phyloP scores from a whole-genome alignment of 2,329 filamentous ascomycete species.

The Verticillium klebahnii region DNA sequence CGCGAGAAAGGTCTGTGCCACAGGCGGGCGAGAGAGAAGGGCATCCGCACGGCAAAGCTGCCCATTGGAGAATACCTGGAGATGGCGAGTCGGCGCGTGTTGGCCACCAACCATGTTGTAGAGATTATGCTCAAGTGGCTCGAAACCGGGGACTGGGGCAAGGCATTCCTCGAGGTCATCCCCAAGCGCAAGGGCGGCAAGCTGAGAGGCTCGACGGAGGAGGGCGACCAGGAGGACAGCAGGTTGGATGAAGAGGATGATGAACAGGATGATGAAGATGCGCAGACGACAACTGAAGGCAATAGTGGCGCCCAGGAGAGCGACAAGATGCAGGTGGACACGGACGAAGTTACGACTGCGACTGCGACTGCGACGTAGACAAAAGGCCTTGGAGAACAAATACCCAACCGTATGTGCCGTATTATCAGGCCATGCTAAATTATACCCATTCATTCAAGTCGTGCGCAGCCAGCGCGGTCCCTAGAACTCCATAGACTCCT shows the following conservation, averaged over 20 bases:
- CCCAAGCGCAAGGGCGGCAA: slow-evolving; percentile 83
- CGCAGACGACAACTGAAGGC: not conserved
- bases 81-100: slow-evolving; percentile 79
- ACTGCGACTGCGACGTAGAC: not conserved
- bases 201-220: slow-evolving; percentile 41
- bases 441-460: slow-evolving; percentile 10
- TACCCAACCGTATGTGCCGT: not conserved
- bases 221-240: slow-evolving; percentile 17
- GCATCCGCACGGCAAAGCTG: slow-evolving; percentile 82
- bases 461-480: not conserved
- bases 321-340: not conserved
- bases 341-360: not conserved
- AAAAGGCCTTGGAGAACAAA: not conserved
- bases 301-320: not conserved
- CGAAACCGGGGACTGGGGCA: slow-evolving; percentile 84
- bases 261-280: slow-evolving; percentile 22
- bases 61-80: slow-evolving; percentile 95
- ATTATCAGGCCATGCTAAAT: not conserved
- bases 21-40: slow-evolving; percentile 67
- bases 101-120: slow-evolving; percentile 92
- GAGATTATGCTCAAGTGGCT: slow-evolving; percentile 97
- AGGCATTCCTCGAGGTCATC: slow-evolving; percentile 83
- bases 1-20: slow-evolving; percentile 93
- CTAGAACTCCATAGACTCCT: slow-evolving; percentile 45
- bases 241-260: slow-evolving; percentile 20